Conservation (phyloP, 2,329 filamentous ascomycete species). For the Lecanoromycetidae sp. region DNA sequence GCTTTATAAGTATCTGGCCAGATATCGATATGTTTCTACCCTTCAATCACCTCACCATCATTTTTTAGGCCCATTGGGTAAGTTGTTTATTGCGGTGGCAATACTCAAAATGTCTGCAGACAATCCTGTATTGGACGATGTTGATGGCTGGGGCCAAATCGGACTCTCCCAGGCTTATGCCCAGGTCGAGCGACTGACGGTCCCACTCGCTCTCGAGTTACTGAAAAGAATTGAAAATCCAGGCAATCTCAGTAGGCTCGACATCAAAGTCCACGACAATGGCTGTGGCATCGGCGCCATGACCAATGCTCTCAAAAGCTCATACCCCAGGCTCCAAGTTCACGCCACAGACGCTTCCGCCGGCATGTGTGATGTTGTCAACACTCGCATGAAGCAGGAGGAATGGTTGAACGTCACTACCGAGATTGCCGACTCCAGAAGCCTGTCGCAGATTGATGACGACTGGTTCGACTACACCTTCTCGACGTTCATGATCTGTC, state of each 20-base stretch:
- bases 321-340: not conserved
- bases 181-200: not conserved
- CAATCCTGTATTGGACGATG: too few species aligned
- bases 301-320: not conserved
- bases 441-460: not conserved
- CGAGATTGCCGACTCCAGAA: not conserved
- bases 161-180: not conserved
- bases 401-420: constrained; percentile 1
- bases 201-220: not conserved
- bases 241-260: not conserved
- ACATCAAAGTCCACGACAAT: constrained; percentile 3
- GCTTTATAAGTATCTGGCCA: too few species aligned
- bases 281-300: constrained; percentile 9
- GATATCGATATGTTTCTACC: too few species aligned
- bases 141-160: not conserved
- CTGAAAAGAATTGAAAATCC: not conserved
- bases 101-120: too few species aligned
- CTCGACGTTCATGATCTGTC: constrained; percentile 13
- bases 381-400: not conserved
- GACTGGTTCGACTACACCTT: constrained; percentile 1
- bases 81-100: too few species aligned
- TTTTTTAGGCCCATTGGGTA: too few species aligned
- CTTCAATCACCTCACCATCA: too few species aligned
- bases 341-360: not conserved
- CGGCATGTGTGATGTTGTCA: constrained; percentile 3